A percentile compares a stretch with the other conserved stretches of the same genome.
Conservation (phyloP, 257 asterid species). For the Primulina tabacum region DNA sequence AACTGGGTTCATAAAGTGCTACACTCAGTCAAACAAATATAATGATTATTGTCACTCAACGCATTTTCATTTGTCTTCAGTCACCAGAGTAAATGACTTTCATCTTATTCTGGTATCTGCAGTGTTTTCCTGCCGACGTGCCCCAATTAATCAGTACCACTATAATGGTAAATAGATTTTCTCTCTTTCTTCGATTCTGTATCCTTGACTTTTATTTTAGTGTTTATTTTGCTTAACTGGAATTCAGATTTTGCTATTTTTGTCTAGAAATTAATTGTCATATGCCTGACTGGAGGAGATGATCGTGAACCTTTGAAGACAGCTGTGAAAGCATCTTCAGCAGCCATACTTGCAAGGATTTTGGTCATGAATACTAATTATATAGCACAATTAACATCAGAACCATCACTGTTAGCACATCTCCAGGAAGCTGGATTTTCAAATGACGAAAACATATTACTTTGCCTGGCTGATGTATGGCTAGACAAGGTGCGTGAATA, state of each 20-base stretch:
- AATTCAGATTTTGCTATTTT: constrained; percentile 20
- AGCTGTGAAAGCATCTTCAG: constrained; percentile 73
- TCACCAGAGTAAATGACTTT: constrained; percentile 18
- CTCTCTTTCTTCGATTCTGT: constrained; percentile 13
- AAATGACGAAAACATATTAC: constrained; percentile 74
- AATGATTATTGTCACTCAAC: constrained; percentile 1
- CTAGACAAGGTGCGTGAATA: constrained; percentile 72
- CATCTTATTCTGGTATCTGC: constrained; percentile 35
- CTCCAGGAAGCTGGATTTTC: constrained; percentile 78
- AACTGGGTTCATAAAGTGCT: constrained; percentile 8
- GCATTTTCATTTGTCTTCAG: constrained; percentile 11
- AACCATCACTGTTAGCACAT: constrained; percentile 58
- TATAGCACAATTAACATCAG: constrained; percentile 86
- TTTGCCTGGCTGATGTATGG: constrained; percentile 93
- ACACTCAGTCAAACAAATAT: too few relatives aligned
- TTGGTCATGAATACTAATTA: constrained; percentile 85
- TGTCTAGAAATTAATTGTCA: constrained; percentile 67
- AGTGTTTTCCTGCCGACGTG: constrained; percentile 90
- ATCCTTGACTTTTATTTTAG: constrained; percentile 2
- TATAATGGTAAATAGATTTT: constrained; percentile 53
- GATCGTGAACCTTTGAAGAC: constrained; percentile 83
- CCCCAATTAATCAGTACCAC: constrained; percentile 77
- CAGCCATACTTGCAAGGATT: constrained; percentile 88
- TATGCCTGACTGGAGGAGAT: constrained; percentile 87
- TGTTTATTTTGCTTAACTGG: not conserved